Evolutionary conservation across 768 basidiomycete species (phyloP).

Genomic region (Termitomyces sp.): DNA sequence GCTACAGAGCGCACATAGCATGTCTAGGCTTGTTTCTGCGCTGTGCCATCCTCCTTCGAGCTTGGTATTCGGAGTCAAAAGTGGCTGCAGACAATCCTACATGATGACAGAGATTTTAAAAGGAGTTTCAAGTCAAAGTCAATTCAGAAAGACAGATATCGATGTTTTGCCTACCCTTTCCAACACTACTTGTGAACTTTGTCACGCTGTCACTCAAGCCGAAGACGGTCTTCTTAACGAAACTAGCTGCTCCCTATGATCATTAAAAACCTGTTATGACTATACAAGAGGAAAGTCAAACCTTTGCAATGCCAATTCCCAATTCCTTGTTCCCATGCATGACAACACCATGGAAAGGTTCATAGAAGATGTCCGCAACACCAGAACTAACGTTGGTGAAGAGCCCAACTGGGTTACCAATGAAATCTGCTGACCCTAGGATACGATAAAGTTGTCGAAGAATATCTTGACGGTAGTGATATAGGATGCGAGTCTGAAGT

Average conservation of each 20-base stretch:
- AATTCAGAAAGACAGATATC: background rate
- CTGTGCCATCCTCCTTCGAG: slow-evolving; percentile 79
- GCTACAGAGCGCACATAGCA: slow-evolving; percentile 63
- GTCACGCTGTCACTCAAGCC: slow-evolving; percentile 94
- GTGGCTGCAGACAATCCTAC: slow-evolving; percentile 93
- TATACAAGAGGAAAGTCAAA: slow-evolving; percentile 20
- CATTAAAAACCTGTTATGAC: background rate
- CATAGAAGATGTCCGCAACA: slow-evolving; percentile 97
- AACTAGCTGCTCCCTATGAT: slow-evolving; percentile 86
- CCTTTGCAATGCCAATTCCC: slow-evolving; percentile 93
- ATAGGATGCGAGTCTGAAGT: slow-evolving; percentile 75
- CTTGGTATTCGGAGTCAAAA: slow-evolving; percentile 94
- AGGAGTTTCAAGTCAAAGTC: background rate
- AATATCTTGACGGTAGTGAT: slow-evolving; percentile 93
- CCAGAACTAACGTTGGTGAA: slow-evolving; percentile 99
- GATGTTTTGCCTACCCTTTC: slow-evolving; percentile 61
- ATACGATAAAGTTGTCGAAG: slow-evolving; percentile 93
- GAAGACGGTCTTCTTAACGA: slow-evolving; percentile 98
- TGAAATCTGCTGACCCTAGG: slow-evolving; percentile 97
- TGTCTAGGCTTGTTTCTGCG: slow-evolving; percentile 93
- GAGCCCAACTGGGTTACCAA: slow-evolving; percentile 92
- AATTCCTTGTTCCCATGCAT: slow-evolving; percentile 95
- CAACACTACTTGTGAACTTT: slow-evolving; percentile 97
- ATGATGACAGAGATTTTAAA: background rate
- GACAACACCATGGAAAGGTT: slow-evolving; percentile 94